Evolutionary conservation across 2,329 filamentous ascomycete genomes (phyloP), one percentile per base, ranked within the genome.

Genomic region (Eutypa lata): DNA sequence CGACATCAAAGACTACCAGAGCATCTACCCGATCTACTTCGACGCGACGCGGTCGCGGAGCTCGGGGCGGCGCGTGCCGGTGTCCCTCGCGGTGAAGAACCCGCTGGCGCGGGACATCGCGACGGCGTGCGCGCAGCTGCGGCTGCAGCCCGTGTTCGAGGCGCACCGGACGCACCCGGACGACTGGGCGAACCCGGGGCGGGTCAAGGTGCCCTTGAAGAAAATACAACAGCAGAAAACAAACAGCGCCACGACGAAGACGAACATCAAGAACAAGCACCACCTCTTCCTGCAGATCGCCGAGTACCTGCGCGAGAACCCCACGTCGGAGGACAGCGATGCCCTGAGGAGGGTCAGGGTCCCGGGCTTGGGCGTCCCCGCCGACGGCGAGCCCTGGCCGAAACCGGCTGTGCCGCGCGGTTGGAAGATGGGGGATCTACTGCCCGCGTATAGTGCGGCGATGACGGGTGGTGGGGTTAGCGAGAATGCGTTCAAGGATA

Each of bases 121-220:
- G 44, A 87, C 90, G 68, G 93, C 92, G n/a, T 89, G 89, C 71
- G 85, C 86, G 42, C 74, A 79, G 45, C 80, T 96, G 55, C 82
- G 87, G 28, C 76, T 91, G 35, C 80, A 83, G 56, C 86, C 88
- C 43, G 85, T 94, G 7, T 88, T 97, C 69, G 94, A 99, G 75
- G 90, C 92, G 1, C 88, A 89, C 67, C 96, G 96, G 77, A 82
- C 86, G 55, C 94, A 99, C 72, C 94, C 94, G 7, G 93, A 94
- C 74, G 94, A 99, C 76, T 99, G 94, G 94, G 87, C 88, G 52
- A 99, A 99, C 75, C 94, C 94, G 13, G 94, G 94, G 3, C 82
- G 94, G 54, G 90, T 97, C 57, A 86, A 90, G 62, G 84, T 97
- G 48, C 75, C 87, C 65, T 76, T 97, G n/a, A 88, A 84, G 69